These are phyloP conservation scores for Candida takata DNA, from an alignment of 805 yeast genomes.

Conservation along the genomic window DNA sequence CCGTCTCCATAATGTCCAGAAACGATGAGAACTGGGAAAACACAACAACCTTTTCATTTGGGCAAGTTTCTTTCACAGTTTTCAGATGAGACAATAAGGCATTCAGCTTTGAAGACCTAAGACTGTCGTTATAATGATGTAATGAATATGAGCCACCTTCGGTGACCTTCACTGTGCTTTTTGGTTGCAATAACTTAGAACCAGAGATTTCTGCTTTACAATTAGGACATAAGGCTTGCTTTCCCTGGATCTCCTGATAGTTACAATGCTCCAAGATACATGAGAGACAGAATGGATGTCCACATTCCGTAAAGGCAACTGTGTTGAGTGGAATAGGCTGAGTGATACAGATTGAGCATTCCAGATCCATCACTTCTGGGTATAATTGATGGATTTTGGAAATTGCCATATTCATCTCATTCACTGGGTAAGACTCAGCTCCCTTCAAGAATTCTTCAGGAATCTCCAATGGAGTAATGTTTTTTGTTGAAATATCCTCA, in stretches of 20 bases:
- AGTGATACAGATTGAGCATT: slow-evolving; percentile 81
- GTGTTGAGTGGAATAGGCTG: slow-evolving; percentile 50
- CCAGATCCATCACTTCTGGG: slow-evolving; percentile 37
- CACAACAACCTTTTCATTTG: slow-evolving; percentile 72
- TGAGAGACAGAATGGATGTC: slow-evolving; percentile 68
- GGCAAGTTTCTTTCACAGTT: slow-evolving; percentile 43
- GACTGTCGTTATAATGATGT: slow-evolving; percentile 21
- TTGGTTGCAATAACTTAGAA: slow-evolving; percentile 34
- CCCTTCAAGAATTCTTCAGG: slow-evolving; percentile 15
- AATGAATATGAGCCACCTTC: slow-evolving; percentile 16
- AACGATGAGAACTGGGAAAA: slow-evolving; percentile 88
- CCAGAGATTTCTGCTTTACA: slow-evolving; percentile 55
- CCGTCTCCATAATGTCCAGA: slow-evolving; percentile 65
- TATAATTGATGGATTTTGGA: slow-evolving; percentile 27
- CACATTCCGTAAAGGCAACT: slow-evolving; percentile 65
- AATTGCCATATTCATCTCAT: slow-evolving; percentile 12
- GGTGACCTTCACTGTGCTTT: slow-evolving; percentile 16
- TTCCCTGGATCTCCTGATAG: slow-evolving; percentile 46
- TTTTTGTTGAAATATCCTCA: slow-evolving; percentile 31
- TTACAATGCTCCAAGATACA: slow-evolving; percentile 73
- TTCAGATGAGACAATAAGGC: slow-evolving; percentile 59
- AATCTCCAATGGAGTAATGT: slow-evolving; percentile 7
- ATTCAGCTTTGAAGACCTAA: slow-evolving; percentile 63
- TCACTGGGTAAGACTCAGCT: slow-evolving; percentile 1
- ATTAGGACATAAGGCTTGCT: slow-evolving; percentile 59